Base-by-base conservation (phyloP, 306 rosid genomes). In the Cucumis sativus region DNA sequence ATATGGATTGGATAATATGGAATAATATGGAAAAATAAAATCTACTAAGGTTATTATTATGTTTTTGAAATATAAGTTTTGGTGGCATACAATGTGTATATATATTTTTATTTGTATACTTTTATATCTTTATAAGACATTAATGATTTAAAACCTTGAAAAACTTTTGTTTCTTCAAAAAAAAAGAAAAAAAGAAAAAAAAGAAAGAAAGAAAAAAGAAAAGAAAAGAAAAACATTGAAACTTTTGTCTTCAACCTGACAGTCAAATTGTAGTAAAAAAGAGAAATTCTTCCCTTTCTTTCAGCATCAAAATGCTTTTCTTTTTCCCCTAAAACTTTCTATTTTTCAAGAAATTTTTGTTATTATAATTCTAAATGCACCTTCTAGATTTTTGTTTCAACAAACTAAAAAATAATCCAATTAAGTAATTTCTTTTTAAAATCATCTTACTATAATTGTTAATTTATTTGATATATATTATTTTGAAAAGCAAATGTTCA, bases 241-340 rank as follows among this genome's bases (percentile, higher is more conserved):
- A 70, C 58, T 70, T 70, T 47, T 47, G 40, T 70, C 21, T 47
- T 47, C 75, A 23, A 70, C 14, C 58, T 45, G 58, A 70, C 15
- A 76, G 82, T 65, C 80, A 80, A 88, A 85, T 83, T 81, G 67
- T 63, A 79, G 82, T 57, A 56, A 70, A 56, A 70, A 85, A 63
- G 65, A 57, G 17, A 67, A 67, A 1, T n/a, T 41, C 9, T 67
- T n/a, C 13, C 74, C 74, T 67, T 67, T 20, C 74, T 47, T 70
- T 70, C 58, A 70, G 58, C 75, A 70, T 43, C 40, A 70, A 70
- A 47, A 43, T 45, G 75, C 75, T 43, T 68, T 64, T 68, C 8
- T 23, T 67, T 14, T 14, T 40, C 25, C 25, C 1, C 55, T 47
- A 13, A 2, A 47, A 9, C 74, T 41, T 68, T 18, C 37, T 13